Conservation (phyloP, 768 basidiomycete genomes). For the Symmetrospora coprosmae region DNA sequence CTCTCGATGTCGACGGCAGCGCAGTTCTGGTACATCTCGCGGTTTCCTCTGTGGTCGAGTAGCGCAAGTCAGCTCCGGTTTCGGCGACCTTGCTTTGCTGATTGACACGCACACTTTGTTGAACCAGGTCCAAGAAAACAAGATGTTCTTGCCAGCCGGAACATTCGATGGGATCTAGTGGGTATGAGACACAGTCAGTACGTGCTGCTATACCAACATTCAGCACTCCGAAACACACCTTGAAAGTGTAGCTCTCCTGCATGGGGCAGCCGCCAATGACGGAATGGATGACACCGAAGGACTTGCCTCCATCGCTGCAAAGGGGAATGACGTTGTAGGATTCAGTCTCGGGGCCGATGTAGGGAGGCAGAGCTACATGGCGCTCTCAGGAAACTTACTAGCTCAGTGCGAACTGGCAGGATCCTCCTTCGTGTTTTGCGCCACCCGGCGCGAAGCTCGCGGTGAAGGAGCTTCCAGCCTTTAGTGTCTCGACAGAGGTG, state of each 20-base stretch:
- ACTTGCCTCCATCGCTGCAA: conserved; percentile 15
- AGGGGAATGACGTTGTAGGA: no score
- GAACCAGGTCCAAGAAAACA: neutral
- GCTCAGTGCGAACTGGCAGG: neutral
- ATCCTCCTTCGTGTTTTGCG: conserved; percentile 2
- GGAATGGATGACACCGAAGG: conserved; percentile 3
- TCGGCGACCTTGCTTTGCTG: neutral
- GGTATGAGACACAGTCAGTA: neutral
- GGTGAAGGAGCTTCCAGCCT: neutral
- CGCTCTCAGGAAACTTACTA: neutral
- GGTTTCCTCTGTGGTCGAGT: neutral
- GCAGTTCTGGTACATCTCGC: conserved; percentile 16
- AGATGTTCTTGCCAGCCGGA: conserved; percentile 12
- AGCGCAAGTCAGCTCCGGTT: neutral
- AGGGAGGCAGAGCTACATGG: no score
- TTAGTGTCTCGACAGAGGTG: neutral
- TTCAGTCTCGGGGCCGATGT: no score
- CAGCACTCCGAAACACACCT: neutral
- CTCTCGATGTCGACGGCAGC: conserved; percentile 6
- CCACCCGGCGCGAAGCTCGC: neutral
- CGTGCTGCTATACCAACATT: neutral
- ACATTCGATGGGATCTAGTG: conserved; percentile 5
- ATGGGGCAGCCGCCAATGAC: conserved; percentile 16
- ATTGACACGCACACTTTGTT: no score
- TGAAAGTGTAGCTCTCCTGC: neutral